phyloP scores from a whole-genome alignment of 352 stramenopile genomes.

The Elongisporangium prolatum region DNA sequence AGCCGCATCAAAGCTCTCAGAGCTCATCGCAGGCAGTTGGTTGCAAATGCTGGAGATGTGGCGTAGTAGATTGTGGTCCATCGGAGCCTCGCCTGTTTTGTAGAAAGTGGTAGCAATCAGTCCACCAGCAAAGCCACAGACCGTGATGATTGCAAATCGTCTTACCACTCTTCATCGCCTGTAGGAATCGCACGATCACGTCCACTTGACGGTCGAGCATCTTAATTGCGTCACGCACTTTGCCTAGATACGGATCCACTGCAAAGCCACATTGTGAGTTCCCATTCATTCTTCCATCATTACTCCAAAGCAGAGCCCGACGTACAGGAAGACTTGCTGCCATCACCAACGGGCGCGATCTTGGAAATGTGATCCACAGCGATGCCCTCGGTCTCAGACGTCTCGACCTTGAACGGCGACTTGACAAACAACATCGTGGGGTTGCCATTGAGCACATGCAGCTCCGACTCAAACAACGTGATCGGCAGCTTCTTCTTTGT shows the following conservation, averaged over 20 bases:
- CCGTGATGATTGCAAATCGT: neutral
- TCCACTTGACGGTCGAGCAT: slow-evolving; percentile 84
- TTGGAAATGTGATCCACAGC: slow-evolving; percentile 88
- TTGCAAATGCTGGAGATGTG: slow-evolving; percentile 87
- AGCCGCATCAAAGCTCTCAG: slow-evolving; percentile 61
- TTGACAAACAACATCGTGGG: slow-evolving; percentile 90
- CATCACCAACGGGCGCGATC: slow-evolving; percentile 63
- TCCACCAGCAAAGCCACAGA: no score
- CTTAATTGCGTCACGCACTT: slow-evolving; percentile 77
- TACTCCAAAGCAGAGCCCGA: slow-evolving; percentile 1
- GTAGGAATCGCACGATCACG: slow-evolving; percentile 65
- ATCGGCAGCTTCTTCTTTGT: slow-evolving; percentile 89
- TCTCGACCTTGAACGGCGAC: slow-evolving; percentile 84
- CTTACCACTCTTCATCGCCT: slow-evolving; percentile 66
- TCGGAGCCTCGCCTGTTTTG: slow-evolving; percentile 55
- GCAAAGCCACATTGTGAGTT: slow-evolving; percentile 7
- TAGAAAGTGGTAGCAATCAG: neutral
- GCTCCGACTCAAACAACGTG: slow-evolving; percentile 79
- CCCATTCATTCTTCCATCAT: neutral
- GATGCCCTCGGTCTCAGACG: slow-evolving; percentile 84
- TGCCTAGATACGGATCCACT: slow-evolving; percentile 81
- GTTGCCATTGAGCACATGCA: slow-evolving; percentile 78
- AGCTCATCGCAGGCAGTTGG: slow-evolving; percentile 73
- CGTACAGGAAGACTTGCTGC: slow-evolving; percentile 69
- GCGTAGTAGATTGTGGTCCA: slow-evolving; percentile 77